These are phyloP conservation scores for Martensiomyces pterosporus DNA, from an alignment of 192 early-diverging fungal genomes.

Conservation along the genomic window DNA sequence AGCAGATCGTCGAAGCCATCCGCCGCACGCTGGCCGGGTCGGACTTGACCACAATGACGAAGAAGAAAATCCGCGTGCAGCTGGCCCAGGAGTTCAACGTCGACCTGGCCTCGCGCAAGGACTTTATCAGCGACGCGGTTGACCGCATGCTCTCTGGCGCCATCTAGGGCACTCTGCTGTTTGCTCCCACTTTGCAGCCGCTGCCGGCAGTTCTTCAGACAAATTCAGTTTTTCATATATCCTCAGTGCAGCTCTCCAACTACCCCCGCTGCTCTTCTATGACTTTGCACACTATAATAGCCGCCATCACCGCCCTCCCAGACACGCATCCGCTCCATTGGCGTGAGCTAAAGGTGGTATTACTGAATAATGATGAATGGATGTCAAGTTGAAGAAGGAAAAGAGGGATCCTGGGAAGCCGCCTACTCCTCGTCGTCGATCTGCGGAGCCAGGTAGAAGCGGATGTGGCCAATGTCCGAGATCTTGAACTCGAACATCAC, in stretches of 20 bases:
- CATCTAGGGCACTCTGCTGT: too few relatives aligned
- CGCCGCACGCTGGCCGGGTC: constrained; percentile 61
- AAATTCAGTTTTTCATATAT: too few relatives aligned
- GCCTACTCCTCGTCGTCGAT: constrained; percentile 63
- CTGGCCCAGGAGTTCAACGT: constrained; percentile 59
- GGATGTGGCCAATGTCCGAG: constrained; percentile 81
- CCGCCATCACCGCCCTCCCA: too few relatives aligned
- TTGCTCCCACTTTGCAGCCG: too few relatives aligned
- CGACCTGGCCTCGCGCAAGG: constrained; percentile 60
- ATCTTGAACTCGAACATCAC: constrained; percentile 93
- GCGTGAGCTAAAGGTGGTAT: too few relatives aligned
- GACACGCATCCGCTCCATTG: too few relatives aligned
- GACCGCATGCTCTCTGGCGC: constrained; percentile 28
- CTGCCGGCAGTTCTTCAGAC: too few relatives aligned
- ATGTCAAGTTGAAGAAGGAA: too few relatives aligned
- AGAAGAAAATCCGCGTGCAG: constrained; percentile 77
- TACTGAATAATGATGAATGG: not conserved
- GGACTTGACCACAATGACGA: constrained; percentile 71
- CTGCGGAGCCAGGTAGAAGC: constrained; percentile 90
- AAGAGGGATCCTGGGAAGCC: too few relatives aligned
- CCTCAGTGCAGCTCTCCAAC: not conserved
- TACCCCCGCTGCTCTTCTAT: not conserved
- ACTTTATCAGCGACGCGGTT: constrained; percentile 69
- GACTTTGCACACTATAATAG: not conserved
- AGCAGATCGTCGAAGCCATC: constrained; percentile 62